Base-by-base conservation (phyloP, 257 asterid genomes). In the Salvia hispanica region DNA sequence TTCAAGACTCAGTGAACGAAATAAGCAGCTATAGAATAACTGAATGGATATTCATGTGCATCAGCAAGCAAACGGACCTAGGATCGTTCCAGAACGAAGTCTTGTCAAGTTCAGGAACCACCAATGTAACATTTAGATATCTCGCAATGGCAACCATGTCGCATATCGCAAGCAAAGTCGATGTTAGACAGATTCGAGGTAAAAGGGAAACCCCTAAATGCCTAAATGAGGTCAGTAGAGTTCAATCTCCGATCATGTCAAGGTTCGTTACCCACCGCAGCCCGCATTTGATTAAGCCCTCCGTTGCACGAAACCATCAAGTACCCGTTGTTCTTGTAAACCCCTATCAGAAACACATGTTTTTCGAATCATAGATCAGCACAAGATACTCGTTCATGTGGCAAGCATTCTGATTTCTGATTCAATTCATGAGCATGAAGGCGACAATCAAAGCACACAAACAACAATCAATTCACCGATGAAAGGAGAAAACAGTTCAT, bases 91-190 rank as follows among this genome's bases (percentile, higher is more conserved):
- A 93, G 60, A 93, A 93, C 9, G 99, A 93, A 72, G 97, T 82
- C 79, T 91, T 93, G 63, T 93, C 99, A n/a, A 93, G 86, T 85
- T 93, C 97, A 42, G 99, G 99, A 50, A 93, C 99, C 43, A 93
- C 67, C 75, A 93, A 82, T 4, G 99, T 93, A 68, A 90, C 97
- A 69, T 93, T 93, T 65, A 93, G 83, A 81, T 88, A 73, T 76
- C 99, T 86, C 11, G 99, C 99, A 64, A 93, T 90, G 9, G 95
- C 95, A 74, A 90, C 99, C 99, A 93, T 90, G 78, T 93, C 98
- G 67, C 98, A 93, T 72, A 93, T 90, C 98, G 84, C 51, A 67
- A 36, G 75, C 66, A 70, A 25, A 6, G 11, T 67, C 43, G 66
- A 65, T 33, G 58, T 52, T 28, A 25, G 36, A 58, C 66, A 60